Base-by-base conservation (phyloP, 371 early-diverging fungal genomes). In the Nematocida sp. region DNA sequence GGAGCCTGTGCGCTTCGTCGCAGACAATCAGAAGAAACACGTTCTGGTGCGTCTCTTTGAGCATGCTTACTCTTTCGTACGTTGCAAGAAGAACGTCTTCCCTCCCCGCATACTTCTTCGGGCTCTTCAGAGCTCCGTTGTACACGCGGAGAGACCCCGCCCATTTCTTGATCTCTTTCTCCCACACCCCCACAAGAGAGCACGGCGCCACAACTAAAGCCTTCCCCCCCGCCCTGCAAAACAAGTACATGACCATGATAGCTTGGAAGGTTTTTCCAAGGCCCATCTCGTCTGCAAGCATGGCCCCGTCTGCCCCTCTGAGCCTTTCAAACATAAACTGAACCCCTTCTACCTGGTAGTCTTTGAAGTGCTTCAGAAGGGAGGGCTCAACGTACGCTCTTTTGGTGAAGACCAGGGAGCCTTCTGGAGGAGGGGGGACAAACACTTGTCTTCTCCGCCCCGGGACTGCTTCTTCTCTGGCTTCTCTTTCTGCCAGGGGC, bases 251-350 rank as follows among this genome's bases (percentile, higher is more conserved):
- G 81, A 96, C 92, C 8, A 93, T 89, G 52, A 98, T 94, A 1
- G 91, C 89, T 81, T 98, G 99, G 25, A 95, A 84, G 0, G 98
- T 98, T 83, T 98, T 96, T 37, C 98, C 98, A 43, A 96, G 87
- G 63, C 96, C 98, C 96, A 95, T 96, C 85, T 95, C 95, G 82
- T 95, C 96, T 0, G 99, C 97, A 77, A 98, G 80, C 67, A 98
- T 96, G 36, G 96, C 97, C 77, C 95, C 77, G 15, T 63, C 52
- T 13, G 74, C 19, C 15, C 36, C 64, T 0, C 87, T 86, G 1
- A 77, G 56, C 38, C 80, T 67, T 19, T 76, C 76, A n/a, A 89
- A 50, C 4, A 84, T 86, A 77, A 82, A 74, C 15, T 50, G 53
- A 0, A 89, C 87, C 5, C 84, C 87, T 60, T 85, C 82, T 25